A percentile compares a stretch with the other conserved stretches of the same genome.
phyloP scores from a whole-genome alignment of 2,329 filamentous ascomycete genomes.

The Alternaria novae-zelandiae region DNA sequence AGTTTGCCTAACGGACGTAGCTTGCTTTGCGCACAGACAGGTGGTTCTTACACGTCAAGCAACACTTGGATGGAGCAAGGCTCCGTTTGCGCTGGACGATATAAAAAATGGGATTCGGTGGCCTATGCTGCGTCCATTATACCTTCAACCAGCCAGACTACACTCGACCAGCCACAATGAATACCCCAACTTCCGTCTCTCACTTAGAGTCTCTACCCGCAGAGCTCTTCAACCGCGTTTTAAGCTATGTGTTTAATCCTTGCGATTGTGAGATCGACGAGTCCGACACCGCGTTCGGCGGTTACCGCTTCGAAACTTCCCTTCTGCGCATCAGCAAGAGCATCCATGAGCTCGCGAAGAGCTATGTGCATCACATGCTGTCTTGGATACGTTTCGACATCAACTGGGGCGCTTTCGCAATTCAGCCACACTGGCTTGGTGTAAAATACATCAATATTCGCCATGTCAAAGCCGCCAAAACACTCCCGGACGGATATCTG shows the following conservation, averaged over 20 bases:
- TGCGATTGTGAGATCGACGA: not conserved
- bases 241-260: not conserved
- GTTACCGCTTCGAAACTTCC: not conserved
- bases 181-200: not conserved
- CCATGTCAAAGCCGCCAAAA: not conserved
- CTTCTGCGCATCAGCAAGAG: not conserved
- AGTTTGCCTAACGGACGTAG: not conserved
- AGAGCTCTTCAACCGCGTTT: not conserved
- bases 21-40: too few species aligned
- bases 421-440: not conserved
- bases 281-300: not conserved
- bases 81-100: too few species aligned
- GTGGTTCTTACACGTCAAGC: too few species aligned
- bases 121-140: not conserved
- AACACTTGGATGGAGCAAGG: too few species aligned
- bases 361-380: not conserved
- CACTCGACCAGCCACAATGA: not conserved
- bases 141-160: not conserved
- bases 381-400: not conserved
- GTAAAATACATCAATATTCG: not conserved
- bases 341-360: not conserved
- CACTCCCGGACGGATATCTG: not conserved
- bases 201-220: not conserved
- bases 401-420: not conserved
- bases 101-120: too few species aligned